A percentile compares a stretch with the other conserved stretches of the same genome.
Conservation (phyloP, 306 rosid genomes). For the Abrus pulchellus region DNA sequence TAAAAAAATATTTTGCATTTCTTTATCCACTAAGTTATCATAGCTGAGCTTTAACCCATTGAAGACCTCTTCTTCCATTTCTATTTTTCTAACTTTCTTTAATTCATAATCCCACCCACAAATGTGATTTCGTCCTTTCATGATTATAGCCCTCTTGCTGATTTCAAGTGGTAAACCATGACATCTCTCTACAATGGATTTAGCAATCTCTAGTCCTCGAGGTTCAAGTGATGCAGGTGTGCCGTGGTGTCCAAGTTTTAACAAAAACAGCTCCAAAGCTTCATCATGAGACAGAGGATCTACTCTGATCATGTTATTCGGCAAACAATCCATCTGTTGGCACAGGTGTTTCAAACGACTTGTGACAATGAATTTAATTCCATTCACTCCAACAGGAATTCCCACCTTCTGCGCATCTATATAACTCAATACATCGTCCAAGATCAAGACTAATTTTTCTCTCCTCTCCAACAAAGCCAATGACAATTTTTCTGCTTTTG, state of each 20-base stretch:
- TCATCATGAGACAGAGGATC: background rate
- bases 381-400: slow-evolving; percentile 11
- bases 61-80: slow-evolving; percentile 42
- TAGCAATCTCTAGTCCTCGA: background rate
- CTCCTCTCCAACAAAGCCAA: slow-evolving; percentile 24
- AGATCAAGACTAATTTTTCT: slow-evolving; percentile 20
- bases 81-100: slow-evolving; percentile 3
- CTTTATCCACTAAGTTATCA: slow-evolving; percentile 5
- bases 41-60: slow-evolving; percentile 42
- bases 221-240: background rate
- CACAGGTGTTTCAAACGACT: slow-evolving; percentile 44
- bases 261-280: slow-evolving; percentile 40
- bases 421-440: slow-evolving; percentile 55
- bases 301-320: slow-evolving; percentile 4
- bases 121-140: slow-evolving; percentile 20
- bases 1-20: slow-evolving; percentile 36
- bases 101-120: background rate
- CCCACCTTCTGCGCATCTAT: slow-evolving; percentile 45
- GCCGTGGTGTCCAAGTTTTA: slow-evolving; percentile 14
- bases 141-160: slow-evolving; percentile 5
- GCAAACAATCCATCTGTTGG: slow-evolving; percentile 21
- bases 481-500: slow-evolving; percentile 14
- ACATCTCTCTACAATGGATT: background rate
- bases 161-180: slow-evolving; percentile 36
- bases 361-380: slow-evolving; percentile 47